Conservation (phyloP, 495 filamentous ascomycete species). For the Saxophila tyrrhenica region DNA sequence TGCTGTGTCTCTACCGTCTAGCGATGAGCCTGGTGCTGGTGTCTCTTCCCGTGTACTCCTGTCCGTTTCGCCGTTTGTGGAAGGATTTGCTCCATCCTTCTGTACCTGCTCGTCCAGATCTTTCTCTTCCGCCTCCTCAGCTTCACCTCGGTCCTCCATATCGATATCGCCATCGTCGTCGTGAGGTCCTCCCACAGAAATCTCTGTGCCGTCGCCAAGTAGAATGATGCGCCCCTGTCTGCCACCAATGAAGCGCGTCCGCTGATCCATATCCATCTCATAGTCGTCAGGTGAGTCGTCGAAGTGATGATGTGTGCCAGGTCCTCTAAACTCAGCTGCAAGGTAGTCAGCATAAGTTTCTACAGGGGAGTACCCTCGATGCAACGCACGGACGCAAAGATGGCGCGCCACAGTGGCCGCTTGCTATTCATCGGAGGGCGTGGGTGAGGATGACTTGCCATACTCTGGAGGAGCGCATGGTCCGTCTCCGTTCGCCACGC, state of each 20-base stretch:
- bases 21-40: conserved; percentile 28
- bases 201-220: conserved; percentile 85
- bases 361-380: not conserved
- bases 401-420: not conserved
- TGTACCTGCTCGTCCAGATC: conserved; percentile 51
- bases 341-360: conserved; percentile 8
- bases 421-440: not conserved
- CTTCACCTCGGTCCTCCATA: conserved; percentile 77
- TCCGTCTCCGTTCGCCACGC: conserved; percentile 93
- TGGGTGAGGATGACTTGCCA: conserved; percentile 57
- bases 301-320: conserved; percentile 77
- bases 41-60: conserved; percentile 47
- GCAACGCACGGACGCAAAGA: not conserved
- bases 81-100: conserved; percentile 22
- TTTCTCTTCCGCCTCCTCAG: conserved; percentile 49
- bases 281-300: conserved; percentile 90
- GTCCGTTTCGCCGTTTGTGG: conserved; percentile 14
- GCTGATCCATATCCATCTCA: conserved; percentile 65
- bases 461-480: conserved; percentile 99
- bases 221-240: conserved; percentile 73
- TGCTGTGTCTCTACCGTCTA: not conserved
- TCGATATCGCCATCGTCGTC: conserved; percentile 50
- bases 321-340: conserved; percentile 91
- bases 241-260: conserved; percentile 46
- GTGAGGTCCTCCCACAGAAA: conserved; percentile 62